Base-by-base conservation (phyloP, 2,329 filamentous ascomycete genomes). In the Helicocarpus griseus region DNA sequence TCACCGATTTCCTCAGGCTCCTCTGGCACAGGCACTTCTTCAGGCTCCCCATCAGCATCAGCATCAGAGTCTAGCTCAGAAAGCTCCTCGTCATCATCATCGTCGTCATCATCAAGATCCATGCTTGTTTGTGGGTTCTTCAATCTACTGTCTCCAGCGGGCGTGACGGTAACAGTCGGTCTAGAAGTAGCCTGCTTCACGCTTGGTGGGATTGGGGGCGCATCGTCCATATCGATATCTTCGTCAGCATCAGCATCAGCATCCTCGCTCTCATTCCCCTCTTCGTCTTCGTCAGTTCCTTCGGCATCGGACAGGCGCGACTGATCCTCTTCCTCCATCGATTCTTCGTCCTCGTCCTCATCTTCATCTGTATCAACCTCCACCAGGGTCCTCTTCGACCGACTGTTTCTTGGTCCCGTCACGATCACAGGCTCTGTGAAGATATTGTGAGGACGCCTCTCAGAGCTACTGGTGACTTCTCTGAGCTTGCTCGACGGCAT, bases 61-160 rank as follows among this genome's bases (percentile, higher is more conserved):
- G 70, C 72, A 44, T 74, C 72, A 9, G 71, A 70, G 5, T 72
- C 72, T 2, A 71, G 63, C 17, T 74, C 72, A 9, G 71, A 75
- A 2, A 73, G 62, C 17, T 67, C 63, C 36, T 74, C 71, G 40
- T 79, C 77, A 9, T 77, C 76, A 33, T 76, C 75, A 45, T 77
- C 77, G 41, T 78, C 77, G 26, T 73, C 70, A 19, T 70, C 68
- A 4, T 68, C 62, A 40, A 71, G 56, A 35, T 73, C 66, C 68
- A 73, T 72, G 58, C 73, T 73, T 35, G 69, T 67, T 57, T 76
- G 72, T 3, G 75, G 69, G 21, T 70, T 68, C 58, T 73, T 74
- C 19, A 70, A 58, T 4, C 63, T 59, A 22, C 66, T 67, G 13
- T 61, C 60, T 29, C 63, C 63, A 11, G 66, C 61, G 6, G 68